Conservation (phyloP, 176 grass and related monocot species). For the Lolium rigidum region DNA sequence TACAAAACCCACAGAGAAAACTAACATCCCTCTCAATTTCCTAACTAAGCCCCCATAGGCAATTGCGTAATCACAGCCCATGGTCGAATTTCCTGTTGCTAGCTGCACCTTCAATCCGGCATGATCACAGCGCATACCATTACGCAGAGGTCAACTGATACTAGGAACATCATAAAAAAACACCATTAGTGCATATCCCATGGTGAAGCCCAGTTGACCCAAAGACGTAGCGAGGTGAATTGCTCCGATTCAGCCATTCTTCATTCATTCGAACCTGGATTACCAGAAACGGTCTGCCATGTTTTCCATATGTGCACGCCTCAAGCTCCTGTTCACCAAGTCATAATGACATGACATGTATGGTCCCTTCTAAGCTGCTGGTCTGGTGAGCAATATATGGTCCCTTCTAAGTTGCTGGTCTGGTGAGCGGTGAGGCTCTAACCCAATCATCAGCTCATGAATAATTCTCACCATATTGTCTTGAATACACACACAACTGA, state of each 20-base stretch:
- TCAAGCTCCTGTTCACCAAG: slow-evolving; percentile 7
- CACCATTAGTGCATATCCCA: background rate
- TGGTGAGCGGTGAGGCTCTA: background rate
- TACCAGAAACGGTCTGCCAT: slow-evolving; percentile 27
- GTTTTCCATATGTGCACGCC: slow-evolving; percentile 16
- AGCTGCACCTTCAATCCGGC: background rate
- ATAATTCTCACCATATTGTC: slow-evolving; percentile 50
- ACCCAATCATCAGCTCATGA: slow-evolving; percentile 13
- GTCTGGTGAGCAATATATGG: slow-evolving; percentile 10
- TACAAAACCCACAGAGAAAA: background rate
- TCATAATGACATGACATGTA: slow-evolving; percentile 11
- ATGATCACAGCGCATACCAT: background rate
- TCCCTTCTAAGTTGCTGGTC: slow-evolving; percentile 36
- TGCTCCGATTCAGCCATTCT: slow-evolving; percentile 11
- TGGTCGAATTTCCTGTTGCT: background rate
- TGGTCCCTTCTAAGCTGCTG: slow-evolving; percentile 34
- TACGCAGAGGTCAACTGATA: background rate
- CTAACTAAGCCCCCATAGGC: slow-evolving; percentile 19
- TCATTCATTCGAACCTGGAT: slow-evolving; percentile 1
- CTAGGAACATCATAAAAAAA: slow-evolving; percentile 7
- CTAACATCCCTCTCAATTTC: background rate
- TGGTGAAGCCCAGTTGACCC: background rate
- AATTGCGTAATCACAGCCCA: slow-evolving; percentile 8
- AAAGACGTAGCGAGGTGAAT: background rate
- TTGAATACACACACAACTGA: slow-evolving; percentile 51